Base-by-base conservation (phyloP, 768 basidiomycete genomes). In the Pleurotus citrinopileatus region DNA sequence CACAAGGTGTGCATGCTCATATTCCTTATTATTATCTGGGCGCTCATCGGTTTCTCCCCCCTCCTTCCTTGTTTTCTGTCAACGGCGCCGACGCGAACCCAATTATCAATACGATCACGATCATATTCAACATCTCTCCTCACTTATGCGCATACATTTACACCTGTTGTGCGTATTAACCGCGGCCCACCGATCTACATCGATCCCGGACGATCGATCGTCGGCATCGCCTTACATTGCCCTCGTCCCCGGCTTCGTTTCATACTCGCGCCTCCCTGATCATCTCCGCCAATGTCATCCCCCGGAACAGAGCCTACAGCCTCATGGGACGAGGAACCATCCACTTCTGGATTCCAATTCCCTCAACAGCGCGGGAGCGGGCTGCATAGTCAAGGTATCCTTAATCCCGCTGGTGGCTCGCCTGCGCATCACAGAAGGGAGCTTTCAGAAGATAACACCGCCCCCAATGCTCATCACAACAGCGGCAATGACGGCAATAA, bases 1-100 rank as follows among this genome's bases (percentile, higher is more conserved):
- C 75, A 59, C 80, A 81, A 71, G 79, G 82, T 82, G 56, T 66
- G 79, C 77, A 44, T 27, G 54, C 44, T 44, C 46, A 52, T 52
- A 52, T 56, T 42, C 57, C 25, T 25, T 38, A 25, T 29, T 44
- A 43, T 42, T 44, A 34, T 19, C 34, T 43, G 47, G 42, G 20
- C 44, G 45, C 43, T 46, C 42, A 54, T 54, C 51, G 29, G 48
- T 42, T 42, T 46, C 29, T 27, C 46, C 46, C 45, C 22, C 32
- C 10, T 13, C 52, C 48, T 52, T 13, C 12, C n/a, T 7, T n/a
- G n/a, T 26, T 3, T 26, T 15, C n/a, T n/a, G n/a, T n/a, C n/a
- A n/a, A n/a, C n/a, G n/a, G n/a, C n/a, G n/a, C n/a, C n/a, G n/a
- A n/a, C n/a, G n/a, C n/a, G n/a, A n/a, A n/a, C n/a, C n/a, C n/a